Conservation (phyloP, 345 rosid species). For the Eucalyptus curtisii region DNA sequence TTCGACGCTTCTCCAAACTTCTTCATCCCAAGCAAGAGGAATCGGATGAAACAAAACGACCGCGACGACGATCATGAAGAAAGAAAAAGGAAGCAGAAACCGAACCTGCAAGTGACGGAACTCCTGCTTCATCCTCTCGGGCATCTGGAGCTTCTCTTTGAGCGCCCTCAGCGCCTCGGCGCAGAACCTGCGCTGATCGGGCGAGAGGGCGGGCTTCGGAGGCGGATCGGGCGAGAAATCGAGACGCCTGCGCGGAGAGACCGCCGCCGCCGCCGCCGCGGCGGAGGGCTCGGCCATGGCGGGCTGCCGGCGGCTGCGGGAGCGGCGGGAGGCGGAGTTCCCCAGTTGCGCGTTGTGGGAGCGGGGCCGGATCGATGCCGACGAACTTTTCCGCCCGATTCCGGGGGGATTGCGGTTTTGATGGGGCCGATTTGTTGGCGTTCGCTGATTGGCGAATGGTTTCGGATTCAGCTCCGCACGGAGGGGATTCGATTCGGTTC, state of each 20-base stretch:
- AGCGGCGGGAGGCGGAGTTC: slow-evolving; percentile 29
- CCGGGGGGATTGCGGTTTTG: neutral
- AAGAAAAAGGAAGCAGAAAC: neutral
- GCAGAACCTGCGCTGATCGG: slow-evolving; percentile 54
- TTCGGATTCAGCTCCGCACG: neutral
- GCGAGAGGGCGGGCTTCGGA: slow-evolving; percentile 27
- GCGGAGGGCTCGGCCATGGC: slow-evolving; percentile 27
- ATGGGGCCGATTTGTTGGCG: neutral
- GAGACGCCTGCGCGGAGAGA: slow-evolving; percentile 2
- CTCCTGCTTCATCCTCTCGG: slow-evolving; percentile 34
- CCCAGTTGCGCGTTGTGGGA: slow-evolving; percentile 26
- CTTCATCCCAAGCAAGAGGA: neutral
- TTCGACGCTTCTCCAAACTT: neutral
- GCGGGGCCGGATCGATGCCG: neutral
- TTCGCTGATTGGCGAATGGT: neutral
- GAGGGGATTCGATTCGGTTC: neutral
- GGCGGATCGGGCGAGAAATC: slow-evolving; percentile 44
- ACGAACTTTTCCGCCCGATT: neutral
- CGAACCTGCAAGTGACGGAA: slow-evolving; percentile 54
- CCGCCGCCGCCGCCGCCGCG: neutral
- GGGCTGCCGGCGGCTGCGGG: slow-evolving; percentile 10
- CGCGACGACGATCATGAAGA: neutral
- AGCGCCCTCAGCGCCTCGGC: slow-evolving; percentile 44
- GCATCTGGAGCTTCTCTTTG: slow-evolving; percentile 25
- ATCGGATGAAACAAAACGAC: neutral